Percentiles rank a stretch among this genome's conserved stretches.
phyloP scores from a whole-genome alignment of 129 eudicot genomes.

The Chrysanthemum seticuspe region DNA sequence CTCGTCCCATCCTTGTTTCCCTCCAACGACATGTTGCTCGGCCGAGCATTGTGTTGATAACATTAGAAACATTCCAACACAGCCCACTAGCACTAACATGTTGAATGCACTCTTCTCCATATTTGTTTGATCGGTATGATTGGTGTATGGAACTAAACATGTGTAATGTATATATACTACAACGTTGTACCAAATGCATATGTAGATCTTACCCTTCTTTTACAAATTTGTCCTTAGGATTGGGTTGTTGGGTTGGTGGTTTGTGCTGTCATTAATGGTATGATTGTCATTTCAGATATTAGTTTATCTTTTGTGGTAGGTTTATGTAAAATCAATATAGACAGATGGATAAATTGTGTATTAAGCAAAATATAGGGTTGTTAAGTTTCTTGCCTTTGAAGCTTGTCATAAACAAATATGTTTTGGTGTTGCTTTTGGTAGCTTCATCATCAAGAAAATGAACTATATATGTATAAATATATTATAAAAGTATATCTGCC shows the following conservation, averaged over 20 bases:
- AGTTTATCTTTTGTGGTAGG: slow-evolving; percentile 5
- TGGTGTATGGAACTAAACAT: slow-evolving; percentile 22
- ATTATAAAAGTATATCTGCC: too few species aligned
- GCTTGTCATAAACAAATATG: slow-evolving; percentile 20
- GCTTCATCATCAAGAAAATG: slow-evolving; percentile 11
- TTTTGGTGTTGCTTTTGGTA: slow-evolving; percentile 7
- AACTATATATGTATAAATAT: not conserved
- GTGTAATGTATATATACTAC: slow-evolving; percentile 22
- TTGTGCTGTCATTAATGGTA: slow-evolving; percentile 18
- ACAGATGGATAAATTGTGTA: slow-evolving; percentile 12
- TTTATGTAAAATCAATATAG: slow-evolving; percentile 10
- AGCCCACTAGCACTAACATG: slow-evolving; percentile 24
- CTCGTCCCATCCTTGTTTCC: slow-evolving; percentile 88
- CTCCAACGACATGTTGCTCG: slow-evolving; percentile 64
- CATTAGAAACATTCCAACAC: slow-evolving; percentile 22
- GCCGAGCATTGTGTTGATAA: slow-evolving; percentile 30
- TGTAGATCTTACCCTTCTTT: slow-evolving; percentile 15
- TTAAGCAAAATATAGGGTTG: slow-evolving; percentile 36
- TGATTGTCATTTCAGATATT: slow-evolving; percentile 21
- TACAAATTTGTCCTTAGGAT: slow-evolving; percentile 34
- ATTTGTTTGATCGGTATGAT: slow-evolving; percentile 17
- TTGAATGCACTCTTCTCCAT: slow-evolving; percentile 41
- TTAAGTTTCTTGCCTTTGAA: slow-evolving; percentile 46
- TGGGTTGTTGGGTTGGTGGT: slow-evolving; percentile 5
- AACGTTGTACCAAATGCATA: slow-evolving; percentile 20